Conservation (phyloP, 768 basidiomycete species). For the Neoboletus brunneissimus region DNA sequence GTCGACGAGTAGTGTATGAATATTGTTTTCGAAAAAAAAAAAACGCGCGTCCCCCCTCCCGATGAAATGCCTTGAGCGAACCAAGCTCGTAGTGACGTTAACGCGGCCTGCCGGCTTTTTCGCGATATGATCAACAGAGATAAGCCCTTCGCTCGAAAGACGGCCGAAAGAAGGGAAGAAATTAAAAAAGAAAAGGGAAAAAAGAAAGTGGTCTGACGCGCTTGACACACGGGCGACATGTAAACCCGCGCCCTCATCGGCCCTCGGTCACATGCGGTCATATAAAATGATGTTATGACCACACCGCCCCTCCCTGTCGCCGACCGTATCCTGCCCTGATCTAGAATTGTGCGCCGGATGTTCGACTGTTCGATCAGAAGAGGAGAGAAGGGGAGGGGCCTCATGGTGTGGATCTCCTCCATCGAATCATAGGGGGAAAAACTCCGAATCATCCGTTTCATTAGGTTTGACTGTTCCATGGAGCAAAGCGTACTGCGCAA, state of each 20-base stretch:
- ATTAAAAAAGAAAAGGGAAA: not conserved
- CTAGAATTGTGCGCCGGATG: not conserved
- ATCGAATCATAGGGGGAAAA: not conserved
- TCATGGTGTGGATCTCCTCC: not conserved
- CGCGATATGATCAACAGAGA: conserved; percentile 2
- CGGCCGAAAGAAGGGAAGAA: not conserved
- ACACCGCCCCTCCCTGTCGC: conserved; percentile 3
- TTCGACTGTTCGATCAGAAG: not conserved
- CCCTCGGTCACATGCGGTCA: not conserved
- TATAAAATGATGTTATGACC: not conserved
- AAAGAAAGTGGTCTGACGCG: not conserved
- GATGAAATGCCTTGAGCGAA: conserved; percentile 3
- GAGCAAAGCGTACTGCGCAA: not conserved
- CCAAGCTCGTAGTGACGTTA: not conserved
- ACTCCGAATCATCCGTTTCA: not conserved
- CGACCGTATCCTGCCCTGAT: conserved; percentile 1
- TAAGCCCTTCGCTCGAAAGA: not conserved
- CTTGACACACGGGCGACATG: not conserved
- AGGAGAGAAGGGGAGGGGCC: not conserved
- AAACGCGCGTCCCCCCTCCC: too few species aligned
- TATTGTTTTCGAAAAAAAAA: not conserved
- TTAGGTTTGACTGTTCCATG: not conserved
- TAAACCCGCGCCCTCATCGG: not conserved
- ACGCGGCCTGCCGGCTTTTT: not conserved
- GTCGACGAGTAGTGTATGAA: not conserved